Percentiles rank a stretch among this genome's conserved stretches.
These are phyloP conservation scores for Trametes gibbosa DNA, from an alignment of 768 basidiomycete genomes.

Conservation along the genomic window DNA sequence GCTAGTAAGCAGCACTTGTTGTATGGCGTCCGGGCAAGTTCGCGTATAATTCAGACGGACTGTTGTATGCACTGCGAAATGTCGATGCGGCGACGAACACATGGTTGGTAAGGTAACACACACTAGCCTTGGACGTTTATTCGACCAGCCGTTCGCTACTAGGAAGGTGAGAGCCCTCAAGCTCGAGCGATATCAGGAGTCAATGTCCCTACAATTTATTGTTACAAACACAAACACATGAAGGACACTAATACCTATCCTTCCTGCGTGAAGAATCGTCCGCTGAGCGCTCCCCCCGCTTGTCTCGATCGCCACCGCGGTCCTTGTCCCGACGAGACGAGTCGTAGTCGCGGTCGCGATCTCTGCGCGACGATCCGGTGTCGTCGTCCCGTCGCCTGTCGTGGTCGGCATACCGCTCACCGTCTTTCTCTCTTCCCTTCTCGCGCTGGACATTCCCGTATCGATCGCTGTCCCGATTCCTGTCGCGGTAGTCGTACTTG, in stretches of 20 bases:
- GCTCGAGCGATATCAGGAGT: too few relatives aligned
- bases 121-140: too few relatives aligned
- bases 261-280: slow-evolving; percentile 3
- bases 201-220: not conserved
- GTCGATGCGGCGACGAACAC: too few relatives aligned
- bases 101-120: too few relatives aligned
- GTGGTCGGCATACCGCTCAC: slow-evolving; percentile 1
- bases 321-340: slow-evolving; percentile 14
- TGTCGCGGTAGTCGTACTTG: slow-evolving; percentile 23
- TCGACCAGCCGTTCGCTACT: too few relatives aligned
- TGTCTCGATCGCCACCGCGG: not conserved
- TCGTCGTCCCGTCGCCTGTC: slow-evolving; percentile 8
- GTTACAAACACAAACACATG: not conserved
- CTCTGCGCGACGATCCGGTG: slow-evolving; percentile 8
- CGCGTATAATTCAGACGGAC: not conserved
- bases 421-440: too few relatives aligned
- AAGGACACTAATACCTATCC: not conserved
- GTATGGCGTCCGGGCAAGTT: not conserved
- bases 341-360: slow-evolving; percentile 13
- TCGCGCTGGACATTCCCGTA: too few relatives aligned
- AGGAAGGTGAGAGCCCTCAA: too few relatives aligned
- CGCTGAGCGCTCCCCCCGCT: not conserved
- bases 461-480: not conserved
- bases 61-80: too few relatives aligned
- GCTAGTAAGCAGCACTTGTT: not conserved